Percentiles rank a stretch among this genome's conserved stretches.
phyloP scores from a whole-genome alignment of 2,329 filamentous ascomycete species.

The Clonostachys solani region DNA sequence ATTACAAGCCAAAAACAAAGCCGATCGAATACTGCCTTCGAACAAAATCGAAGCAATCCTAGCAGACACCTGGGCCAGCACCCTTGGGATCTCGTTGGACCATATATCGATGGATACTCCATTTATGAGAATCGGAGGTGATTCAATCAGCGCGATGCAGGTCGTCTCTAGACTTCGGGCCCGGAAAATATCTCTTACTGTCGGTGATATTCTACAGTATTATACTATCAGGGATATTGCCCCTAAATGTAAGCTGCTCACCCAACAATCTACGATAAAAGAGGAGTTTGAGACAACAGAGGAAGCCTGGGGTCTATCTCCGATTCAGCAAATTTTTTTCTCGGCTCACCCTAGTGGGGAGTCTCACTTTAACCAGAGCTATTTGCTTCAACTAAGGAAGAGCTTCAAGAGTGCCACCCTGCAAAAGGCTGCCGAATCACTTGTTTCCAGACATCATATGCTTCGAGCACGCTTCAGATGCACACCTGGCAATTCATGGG shows the following conservation, averaged over 20 bases:
- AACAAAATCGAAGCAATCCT: not conserved
- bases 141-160: constrained; percentile 38
- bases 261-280: no score
- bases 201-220: constrained; percentile 14
- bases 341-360: constrained; percentile 3
- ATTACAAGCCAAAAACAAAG: not conserved
- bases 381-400: constrained; percentile 23
- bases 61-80: constrained; percentile 13
- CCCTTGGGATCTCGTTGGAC: constrained; percentile 17
- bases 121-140: constrained; percentile 35
- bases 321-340: constrained; percentile 39
- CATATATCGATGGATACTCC: constrained; percentile 14
- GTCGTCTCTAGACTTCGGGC: constrained; percentile 31
- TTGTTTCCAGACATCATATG: constrained; percentile 7
- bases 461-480: constrained; percentile 6
- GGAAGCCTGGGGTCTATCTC: constrained; percentile 31
- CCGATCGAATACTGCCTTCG: not conserved
- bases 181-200: constrained; percentile 11
- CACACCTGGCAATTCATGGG: constrained; percentile 1
- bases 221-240: constrained; percentile 18
- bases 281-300: constrained; percentile 17
- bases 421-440: constrained; percentile 10
- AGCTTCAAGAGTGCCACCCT: constrained; percentile 7
- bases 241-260: constrained; percentile 3
- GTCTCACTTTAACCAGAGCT: constrained; percentile 39